These are phyloP conservation scores for Alternaria brassicicola DNA, from an alignment of 2,329 filamentous ascomycete species.

Conservation along the genomic window DNA sequence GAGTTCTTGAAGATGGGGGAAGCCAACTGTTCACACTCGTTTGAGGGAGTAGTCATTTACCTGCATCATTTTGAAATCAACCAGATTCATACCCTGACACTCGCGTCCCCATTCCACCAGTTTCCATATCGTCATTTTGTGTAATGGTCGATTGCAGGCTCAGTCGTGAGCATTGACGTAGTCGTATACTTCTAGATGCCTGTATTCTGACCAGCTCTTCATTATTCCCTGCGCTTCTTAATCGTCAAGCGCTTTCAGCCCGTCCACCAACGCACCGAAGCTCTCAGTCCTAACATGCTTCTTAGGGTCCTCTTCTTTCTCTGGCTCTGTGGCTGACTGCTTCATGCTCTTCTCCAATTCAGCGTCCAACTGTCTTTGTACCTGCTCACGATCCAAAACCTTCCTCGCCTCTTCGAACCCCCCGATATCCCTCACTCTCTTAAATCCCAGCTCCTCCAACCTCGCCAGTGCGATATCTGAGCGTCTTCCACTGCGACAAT, in stretches of 20 bases:
- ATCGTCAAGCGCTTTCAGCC: slow-evolving; percentile 36
- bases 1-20: not conserved
- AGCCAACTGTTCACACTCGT: slow-evolving; percentile 26
- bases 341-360: slow-evolving; percentile 6
- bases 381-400: slow-evolving; percentile 37
- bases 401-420: slow-evolving; percentile 42
- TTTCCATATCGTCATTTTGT: not conserved
- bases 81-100: not conserved
- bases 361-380: slow-evolving; percentile 21
- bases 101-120: too few relatives aligned
- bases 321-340: not conserved
- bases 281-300: slow-evolving; percentile 27
- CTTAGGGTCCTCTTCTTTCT: slow-evolving; percentile 10
- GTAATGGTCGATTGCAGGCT: not conserved
- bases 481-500: slow-evolving; percentile 46
- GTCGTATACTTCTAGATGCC: not conserved
- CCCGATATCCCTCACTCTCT: slow-evolving; percentile 44
- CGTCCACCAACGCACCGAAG: slow-evolving; percentile 34
- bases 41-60: slow-evolving; percentile 20
- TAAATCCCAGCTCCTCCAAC: slow-evolving; percentile 39
- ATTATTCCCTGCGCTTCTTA: slow-evolving; percentile 8
- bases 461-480: slow-evolving; percentile 42
- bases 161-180: not conserved
- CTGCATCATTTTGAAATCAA: slow-evolving; percentile 13
- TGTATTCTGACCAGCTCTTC: not conserved